Evolutionary conservation across 441 rosid species (phyloP), one percentile per base, ranked within the genome.

Genomic region (Populus hybrid): DNA sequence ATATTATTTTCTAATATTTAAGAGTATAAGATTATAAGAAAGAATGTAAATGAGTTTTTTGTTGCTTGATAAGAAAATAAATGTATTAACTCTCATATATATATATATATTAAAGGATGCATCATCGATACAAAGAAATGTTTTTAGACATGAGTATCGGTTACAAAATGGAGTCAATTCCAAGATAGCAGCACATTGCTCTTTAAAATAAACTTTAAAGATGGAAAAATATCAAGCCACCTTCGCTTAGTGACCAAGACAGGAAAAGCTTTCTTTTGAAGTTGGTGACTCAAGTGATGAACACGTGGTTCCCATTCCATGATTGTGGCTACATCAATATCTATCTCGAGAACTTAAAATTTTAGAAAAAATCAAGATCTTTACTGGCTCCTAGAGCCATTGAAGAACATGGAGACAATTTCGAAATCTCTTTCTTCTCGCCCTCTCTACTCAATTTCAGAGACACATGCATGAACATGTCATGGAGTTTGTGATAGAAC

Each of bases 381-480:
- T 7, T 10, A 21, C 12, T 19, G 1, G 23, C 24, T 19, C 11
- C n/a, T 38, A 9, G 68, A 75, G 40, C 78, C 70, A 82, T 63
- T 77, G 65, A 78, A 64, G 53, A 50, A 40, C 32, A 38, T 35
- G 63, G 65, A 73, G 81, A 72, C 76, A 84, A 74, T 23, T 19
- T 18, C 4, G 74, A 57, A 9, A 67, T 26, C 79, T 30, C 19
- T 24, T 35, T 81, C 75, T 34, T 6, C 35, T 34, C 35, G 40
- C 71, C 61, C 34, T 69, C 38, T 66, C 67, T 70, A 24, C 77
- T 24, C 50, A 64, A 67, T 64, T 57, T 24, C 18, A 32, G 50
- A 38, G 80, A 30, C 67, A 76, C 59, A 74, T 80, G 82, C 79
- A 80, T 80, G 75, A 73, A 73, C 4, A 59, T 75, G 72, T 34